Conservation (phyloP, 192 early-diverging fungal genomes). For the Chytriomyces sp. region DNA sequence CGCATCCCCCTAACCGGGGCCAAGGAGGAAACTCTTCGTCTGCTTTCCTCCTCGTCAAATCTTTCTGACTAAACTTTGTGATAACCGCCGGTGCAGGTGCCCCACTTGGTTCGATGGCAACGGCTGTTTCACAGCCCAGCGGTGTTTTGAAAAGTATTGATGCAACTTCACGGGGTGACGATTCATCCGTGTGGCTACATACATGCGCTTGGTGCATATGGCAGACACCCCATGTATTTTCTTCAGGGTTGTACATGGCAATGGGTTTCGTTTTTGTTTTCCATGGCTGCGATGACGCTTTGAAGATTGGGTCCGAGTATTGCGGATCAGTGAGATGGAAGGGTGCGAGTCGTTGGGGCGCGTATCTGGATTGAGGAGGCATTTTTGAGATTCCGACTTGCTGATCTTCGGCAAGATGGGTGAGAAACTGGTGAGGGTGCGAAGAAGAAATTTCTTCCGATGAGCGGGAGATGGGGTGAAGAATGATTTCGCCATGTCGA, state of each 20-base stretch:
- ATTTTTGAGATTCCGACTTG: not conserved
- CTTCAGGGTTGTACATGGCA: conserved; percentile 15
- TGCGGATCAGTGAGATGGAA: conserved; percentile 18
- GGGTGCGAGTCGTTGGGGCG: conserved; percentile 16
- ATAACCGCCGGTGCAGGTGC: not conserved
- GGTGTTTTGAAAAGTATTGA: too few species aligned
- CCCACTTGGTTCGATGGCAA: not conserved
- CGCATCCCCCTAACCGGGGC: not conserved
- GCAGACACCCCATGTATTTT: conserved; percentile 2
- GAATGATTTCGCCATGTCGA: conserved; percentile 22
- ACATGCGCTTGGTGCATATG: too few species aligned
- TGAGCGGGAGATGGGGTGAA: not conserved
- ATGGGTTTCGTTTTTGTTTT: not conserved
- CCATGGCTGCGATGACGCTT: not conserved
- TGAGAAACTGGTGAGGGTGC: not conserved
- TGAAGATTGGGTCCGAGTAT: not conserved
- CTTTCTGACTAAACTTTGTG: not conserved
- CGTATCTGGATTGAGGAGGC: conserved; percentile 4
- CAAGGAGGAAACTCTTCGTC: not conserved
- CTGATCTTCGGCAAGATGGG: not conserved
- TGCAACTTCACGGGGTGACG: too few species aligned
- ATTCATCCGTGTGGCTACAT: too few species aligned
- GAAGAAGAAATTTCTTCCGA: conserved; percentile 4
- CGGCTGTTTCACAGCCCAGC: too few species aligned
- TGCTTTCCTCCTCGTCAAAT: not conserved